Conservation (phyloP, 2,329 filamentous ascomycete genomes). For the Diaporthe helianthi region DNA sequence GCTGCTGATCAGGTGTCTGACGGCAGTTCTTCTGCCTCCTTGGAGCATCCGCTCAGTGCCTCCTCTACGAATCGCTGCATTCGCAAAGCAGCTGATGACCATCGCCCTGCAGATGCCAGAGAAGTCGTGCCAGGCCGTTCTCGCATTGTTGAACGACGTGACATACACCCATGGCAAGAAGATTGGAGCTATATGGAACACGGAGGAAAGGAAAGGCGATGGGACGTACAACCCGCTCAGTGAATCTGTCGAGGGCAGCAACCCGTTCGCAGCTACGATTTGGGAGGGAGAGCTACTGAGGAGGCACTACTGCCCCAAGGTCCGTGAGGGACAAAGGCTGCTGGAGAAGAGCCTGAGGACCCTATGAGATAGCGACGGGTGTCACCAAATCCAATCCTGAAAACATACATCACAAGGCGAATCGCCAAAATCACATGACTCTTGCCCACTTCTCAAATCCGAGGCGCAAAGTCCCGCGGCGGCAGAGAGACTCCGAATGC, state of each 20-base stretch:
- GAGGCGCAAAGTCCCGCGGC: background rate
- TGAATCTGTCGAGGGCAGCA: slow-evolving; percentile 80
- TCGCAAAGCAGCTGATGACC: slow-evolving; percentile 89
- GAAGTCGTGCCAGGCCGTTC: slow-evolving; percentile 81
- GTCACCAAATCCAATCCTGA: slow-evolving; percentile 2
- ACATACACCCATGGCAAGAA: slow-evolving; percentile 83
- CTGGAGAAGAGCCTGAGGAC: slow-evolving; percentile 69
- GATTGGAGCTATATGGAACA: slow-evolving; percentile 88
- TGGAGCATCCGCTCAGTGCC: slow-evolving; percentile 78
- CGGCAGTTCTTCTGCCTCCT: slow-evolving; percentile 78
- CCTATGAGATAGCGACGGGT: slow-evolving; percentile 33
- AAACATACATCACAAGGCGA: background rate
- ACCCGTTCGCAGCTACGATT: slow-evolving; percentile 87
- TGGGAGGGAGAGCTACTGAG: slow-evolving; percentile 93
- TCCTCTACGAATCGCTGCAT: slow-evolving; percentile 85
- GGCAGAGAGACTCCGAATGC: background rate
- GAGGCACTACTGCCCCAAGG: slow-evolving; percentile 85
- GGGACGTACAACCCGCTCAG: slow-evolving; percentile 80
- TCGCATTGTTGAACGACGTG: slow-evolving; percentile 80
- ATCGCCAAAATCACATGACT: slow-evolving; percentile 13
- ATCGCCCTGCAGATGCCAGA: slow-evolving; percentile 86
- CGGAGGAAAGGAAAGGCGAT: slow-evolving; percentile 91
- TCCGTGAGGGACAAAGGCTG: slow-evolving; percentile 75
- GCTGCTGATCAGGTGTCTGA: slow-evolving; percentile 85
- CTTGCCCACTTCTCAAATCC: slow-evolving; percentile 29